Conservation (phyloP, 2,329 filamentous ascomycete species). For the Lecanicillium sp. region DNA sequence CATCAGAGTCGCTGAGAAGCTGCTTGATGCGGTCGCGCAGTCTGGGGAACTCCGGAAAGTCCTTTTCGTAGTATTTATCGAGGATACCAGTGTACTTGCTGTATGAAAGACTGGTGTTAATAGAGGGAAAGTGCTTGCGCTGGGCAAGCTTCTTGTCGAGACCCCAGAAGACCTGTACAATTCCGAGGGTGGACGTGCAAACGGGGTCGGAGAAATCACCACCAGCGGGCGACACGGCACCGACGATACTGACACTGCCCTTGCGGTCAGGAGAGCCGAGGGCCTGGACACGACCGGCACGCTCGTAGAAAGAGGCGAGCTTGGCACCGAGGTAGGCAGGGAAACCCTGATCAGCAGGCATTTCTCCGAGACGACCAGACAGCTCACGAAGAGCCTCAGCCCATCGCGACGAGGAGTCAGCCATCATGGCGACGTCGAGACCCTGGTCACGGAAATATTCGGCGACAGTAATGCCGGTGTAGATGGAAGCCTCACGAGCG, state of each 20-base stretch:
- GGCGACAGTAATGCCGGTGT: conserved; percentile 89
- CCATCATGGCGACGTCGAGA: conserved; percentile 99
- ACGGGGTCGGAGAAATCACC: conserved; percentile 99
- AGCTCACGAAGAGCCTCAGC: conserved; percentile 97
- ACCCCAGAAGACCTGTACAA: conserved; percentile 99
- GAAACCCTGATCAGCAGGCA: conserved; percentile 99
- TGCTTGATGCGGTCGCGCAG: conserved; percentile 91
- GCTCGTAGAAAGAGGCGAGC: conserved; percentile 98
- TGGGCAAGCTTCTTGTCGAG: conserved; percentile 99
- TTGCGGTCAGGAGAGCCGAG: conserved; percentile 83
- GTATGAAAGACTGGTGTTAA: conserved; percentile 93
- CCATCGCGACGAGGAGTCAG: conserved; percentile 96
- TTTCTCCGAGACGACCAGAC: conserved; percentile 96
- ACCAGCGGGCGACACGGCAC: conserved; percentile 92
- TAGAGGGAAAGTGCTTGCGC: conserved; percentile 97
- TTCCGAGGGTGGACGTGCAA: conserved; percentile 86
- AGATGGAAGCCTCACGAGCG: conserved; percentile 96
- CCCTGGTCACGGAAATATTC: conserved; percentile 98
- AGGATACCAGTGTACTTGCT: conserved; percentile 89
- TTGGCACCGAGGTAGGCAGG: conserved; percentile 95
- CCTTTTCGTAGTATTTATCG: conserved; percentile 90
- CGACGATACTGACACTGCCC: conserved; percentile 95
- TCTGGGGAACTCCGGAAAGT: conserved; percentile 88
- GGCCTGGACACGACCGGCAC: conserved; percentile 79
- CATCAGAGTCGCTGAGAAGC: conserved; percentile 89